Conservation (phyloP, 352 stramenopile genomes). For the Pythium graminicola region DNA sequence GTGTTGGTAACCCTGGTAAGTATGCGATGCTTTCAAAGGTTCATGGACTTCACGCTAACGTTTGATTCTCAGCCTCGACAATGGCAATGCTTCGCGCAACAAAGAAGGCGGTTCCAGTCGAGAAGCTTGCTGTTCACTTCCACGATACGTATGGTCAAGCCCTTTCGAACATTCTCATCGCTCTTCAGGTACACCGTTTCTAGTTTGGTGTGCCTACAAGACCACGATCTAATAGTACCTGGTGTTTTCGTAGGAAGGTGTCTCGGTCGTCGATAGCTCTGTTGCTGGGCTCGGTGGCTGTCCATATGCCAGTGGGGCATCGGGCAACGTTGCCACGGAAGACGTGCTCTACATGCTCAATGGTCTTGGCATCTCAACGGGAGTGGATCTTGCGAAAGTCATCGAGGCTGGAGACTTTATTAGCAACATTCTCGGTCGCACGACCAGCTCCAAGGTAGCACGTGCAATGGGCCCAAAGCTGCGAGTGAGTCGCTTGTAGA, state of each 20-base stretch:
- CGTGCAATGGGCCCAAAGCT: slow-evolving; percentile 48
- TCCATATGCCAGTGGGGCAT: slow-evolving; percentile 94
- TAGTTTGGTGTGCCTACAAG: neutral
- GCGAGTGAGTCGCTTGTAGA: slow-evolving; percentile 41
- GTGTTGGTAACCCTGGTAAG: slow-evolving; percentile 82
- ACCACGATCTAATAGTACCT: neutral
- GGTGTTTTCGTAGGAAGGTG: slow-evolving; percentile 69
- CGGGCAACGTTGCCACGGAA: slow-evolving; percentile 96
- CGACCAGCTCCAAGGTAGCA: slow-evolving; percentile 86
- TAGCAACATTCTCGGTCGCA: slow-evolving; percentile 58
- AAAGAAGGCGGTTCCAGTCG: slow-evolving; percentile 72
- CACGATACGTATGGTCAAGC: slow-evolving; percentile 97
- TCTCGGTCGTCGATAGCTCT: slow-evolving; percentile 92
- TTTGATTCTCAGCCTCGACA: slow-evolving; percentile 65
- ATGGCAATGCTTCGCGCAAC: slow-evolving; percentile 71
- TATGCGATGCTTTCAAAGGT: too few relatives aligned
- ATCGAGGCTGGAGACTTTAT: slow-evolving; percentile 89
- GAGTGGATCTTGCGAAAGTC: slow-evolving; percentile 91
- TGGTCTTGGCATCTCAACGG: slow-evolving; percentile 91
- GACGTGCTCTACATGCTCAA: slow-evolving; percentile 98
- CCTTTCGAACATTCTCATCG: slow-evolving; percentile 92
- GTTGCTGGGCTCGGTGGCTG: slow-evolving; percentile 95
- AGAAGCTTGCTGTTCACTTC: slow-evolving; percentile 94
- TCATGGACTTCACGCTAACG: too few relatives aligned
- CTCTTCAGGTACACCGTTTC: slow-evolving; percentile 49